These are phyloP conservation scores for Hypoxylon fragiforme DNA, from an alignment of 495 filamentous ascomycete genomes.

Conservation along the genomic window DNA sequence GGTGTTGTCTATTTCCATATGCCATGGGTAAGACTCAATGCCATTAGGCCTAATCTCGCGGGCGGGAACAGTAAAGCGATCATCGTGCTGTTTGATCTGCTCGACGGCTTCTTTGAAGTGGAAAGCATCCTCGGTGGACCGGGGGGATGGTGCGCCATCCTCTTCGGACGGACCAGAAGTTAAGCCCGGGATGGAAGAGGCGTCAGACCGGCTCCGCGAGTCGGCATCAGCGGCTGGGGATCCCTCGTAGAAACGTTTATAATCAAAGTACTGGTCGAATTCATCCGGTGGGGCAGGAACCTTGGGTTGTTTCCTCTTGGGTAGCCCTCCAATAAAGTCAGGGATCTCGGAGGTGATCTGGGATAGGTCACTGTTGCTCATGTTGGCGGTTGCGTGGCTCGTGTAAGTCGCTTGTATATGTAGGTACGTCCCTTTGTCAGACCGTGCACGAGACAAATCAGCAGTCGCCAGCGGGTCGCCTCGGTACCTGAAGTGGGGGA, in stretches of 20 bases:
- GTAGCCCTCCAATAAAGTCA: slow-evolving; percentile 39
- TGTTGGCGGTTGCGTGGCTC: slow-evolving; percentile 42
- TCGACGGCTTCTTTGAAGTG: slow-evolving; percentile 38
- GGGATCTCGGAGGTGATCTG: slow-evolving; percentile 40
- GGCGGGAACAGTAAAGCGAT: slow-evolving; percentile 38
- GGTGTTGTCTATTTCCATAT: slow-evolving; percentile 38
- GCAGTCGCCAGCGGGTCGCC: slow-evolving; percentile 40
- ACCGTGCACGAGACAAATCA: slow-evolving; percentile 45
- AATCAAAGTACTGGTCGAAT: slow-evolving; percentile 41
- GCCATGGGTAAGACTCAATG: slow-evolving; percentile 35
- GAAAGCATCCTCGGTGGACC: slow-evolving; percentile 36
- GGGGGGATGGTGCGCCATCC: slow-evolving; percentile 39
- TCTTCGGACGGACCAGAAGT: slow-evolving; percentile 41
- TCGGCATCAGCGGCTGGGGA: slow-evolving; percentile 36
- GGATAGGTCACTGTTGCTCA: slow-evolving; percentile 38
- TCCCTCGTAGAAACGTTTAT: slow-evolving; percentile 36
- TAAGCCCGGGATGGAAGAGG: slow-evolving; percentile 39
- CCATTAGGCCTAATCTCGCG: slow-evolving; percentile 40
- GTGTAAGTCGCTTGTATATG: slow-evolving; percentile 43
- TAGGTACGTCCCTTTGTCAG: slow-evolving; percentile 43
- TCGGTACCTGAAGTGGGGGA: slow-evolving; percentile 43
- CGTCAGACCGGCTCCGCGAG: slow-evolving; percentile 40
- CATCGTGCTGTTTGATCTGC: slow-evolving; percentile 39
- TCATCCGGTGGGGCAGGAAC: slow-evolving; percentile 35
- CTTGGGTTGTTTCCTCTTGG: slow-evolving; percentile 30